Conservation (phyloP, 805 yeast species). For the Pichia membranifaciens region DNA sequence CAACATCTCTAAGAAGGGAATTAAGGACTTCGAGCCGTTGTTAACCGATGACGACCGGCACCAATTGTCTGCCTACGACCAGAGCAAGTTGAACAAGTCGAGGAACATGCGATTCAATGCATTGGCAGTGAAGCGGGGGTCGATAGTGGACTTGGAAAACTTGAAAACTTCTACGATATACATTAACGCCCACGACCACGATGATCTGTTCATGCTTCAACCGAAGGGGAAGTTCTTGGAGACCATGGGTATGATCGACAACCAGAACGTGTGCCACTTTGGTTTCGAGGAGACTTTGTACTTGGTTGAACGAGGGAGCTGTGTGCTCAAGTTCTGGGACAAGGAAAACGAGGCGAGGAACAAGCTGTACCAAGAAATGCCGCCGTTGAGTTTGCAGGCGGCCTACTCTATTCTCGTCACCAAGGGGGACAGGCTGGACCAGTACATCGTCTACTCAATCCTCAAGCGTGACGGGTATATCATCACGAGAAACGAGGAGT, state of each 20-base stretch:
- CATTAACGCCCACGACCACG: conserved; percentile 11
- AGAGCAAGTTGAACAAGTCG: conserved; percentile 40
- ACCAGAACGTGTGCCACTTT: conserved; percentile 41
- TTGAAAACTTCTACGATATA: conserved; percentile 26
- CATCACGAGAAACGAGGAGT: conserved; percentile 34
- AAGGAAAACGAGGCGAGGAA: conserved; percentile 20
- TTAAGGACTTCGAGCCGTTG: conserved; percentile 74
- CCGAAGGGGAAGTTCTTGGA: conserved; percentile 71
- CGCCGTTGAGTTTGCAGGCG: conserved; percentile 54
- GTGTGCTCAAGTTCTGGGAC: conserved; percentile 23
- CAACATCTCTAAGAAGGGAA: conserved; percentile 65
- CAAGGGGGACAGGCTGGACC: conserved; percentile 36
- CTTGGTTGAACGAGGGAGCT: conserved; percentile 73
- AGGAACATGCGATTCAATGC: conserved; percentile 71
- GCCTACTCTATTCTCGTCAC: conserved; percentile 50
- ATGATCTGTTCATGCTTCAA: conserved; percentile 29
- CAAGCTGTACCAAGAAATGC: conserved; percentile 25
- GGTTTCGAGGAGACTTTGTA: conserved; percentile 67
- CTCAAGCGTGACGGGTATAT: conserved; percentile 76
- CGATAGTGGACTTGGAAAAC: conserved; percentile 18
- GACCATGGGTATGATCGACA: conserved; percentile 61
- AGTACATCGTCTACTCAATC: conserved; percentile 63
- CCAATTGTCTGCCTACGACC: conserved; percentile 26
- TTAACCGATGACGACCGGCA: conserved; percentile 9
- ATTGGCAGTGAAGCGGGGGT: conserved; percentile 44